Evolutionary conservation across 805 yeast genomes (phyloP).

Genomic region (Yarrowia divulgata): DNA sequence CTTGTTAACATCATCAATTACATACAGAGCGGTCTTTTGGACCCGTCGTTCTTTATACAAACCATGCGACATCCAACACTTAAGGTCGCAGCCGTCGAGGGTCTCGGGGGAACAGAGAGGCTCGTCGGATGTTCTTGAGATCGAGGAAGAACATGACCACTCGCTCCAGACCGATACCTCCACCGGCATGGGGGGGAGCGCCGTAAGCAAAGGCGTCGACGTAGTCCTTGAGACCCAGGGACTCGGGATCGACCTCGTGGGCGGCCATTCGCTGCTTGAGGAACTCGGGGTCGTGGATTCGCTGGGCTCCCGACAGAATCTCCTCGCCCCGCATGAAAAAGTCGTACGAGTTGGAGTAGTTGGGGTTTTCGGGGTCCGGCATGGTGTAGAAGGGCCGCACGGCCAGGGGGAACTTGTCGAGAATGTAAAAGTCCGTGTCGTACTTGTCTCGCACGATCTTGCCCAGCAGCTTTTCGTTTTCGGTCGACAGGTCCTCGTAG

Average conservation of each 20-base stretch:
- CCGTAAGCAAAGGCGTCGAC: conserved; percentile 93
- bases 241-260: conserved; percentile 80
- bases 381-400: conserved; percentile 98
- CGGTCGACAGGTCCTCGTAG: conserved; percentile 89
- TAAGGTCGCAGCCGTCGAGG: conserved; percentile 89
- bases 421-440: conserved; percentile 95
- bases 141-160: conserved; percentile 98
- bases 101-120: conserved; percentile 99
- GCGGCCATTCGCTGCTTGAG: conserved; percentile 80
- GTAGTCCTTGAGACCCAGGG: conserved; percentile 88
- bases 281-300: conserved; percentile 91
- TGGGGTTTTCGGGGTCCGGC: conserved; percentile 94
- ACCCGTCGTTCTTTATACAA: not conserved
- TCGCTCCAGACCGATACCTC: conserved; percentile 99
- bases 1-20: conserved; percentile 9
- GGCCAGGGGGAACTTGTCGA: conserved; percentile 97
- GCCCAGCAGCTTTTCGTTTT: conserved; percentile 93
- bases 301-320: conserved; percentile 99
- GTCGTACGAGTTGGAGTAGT: conserved; percentile 96
- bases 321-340: conserved; percentile 99
- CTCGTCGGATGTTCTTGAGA: conserved; percentile 96
- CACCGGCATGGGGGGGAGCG: conserved; percentile 99
- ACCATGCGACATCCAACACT: not conserved
- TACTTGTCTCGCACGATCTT: conserved; percentile 89
- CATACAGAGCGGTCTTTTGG: not conserved